Conservation (phyloP, 1,139 yeast species). For the Zygosaccharomyces sapae region DNA sequence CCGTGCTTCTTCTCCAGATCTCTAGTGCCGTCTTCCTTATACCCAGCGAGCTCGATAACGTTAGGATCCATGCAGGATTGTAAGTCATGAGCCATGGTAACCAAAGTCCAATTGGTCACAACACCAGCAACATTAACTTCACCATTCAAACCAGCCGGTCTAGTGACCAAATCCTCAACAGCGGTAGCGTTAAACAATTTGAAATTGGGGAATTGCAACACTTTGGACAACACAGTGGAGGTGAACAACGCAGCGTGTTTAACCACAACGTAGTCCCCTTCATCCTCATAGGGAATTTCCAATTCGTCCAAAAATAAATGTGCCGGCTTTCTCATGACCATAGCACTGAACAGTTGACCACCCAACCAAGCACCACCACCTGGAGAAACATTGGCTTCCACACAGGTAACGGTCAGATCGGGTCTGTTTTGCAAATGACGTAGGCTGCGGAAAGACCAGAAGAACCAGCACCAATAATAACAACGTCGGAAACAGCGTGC, state of each 20-base stretch:
- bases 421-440: constrained; percentile 71
- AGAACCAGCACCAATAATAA: constrained; percentile 75
- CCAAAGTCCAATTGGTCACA: constrained; percentile 80
- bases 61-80: constrained; percentile 85
- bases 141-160: constrained; percentile 53
- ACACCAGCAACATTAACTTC: constrained; percentile 70
- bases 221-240: constrained; percentile 67
- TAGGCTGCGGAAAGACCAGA: constrained; percentile 76
- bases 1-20: constrained; percentile 48
- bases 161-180: constrained; percentile 74
- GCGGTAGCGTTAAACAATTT: constrained; percentile 78
- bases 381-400: constrained; percentile 70
- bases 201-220: constrained; percentile 66
- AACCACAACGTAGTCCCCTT: constrained; percentile 75
- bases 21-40: constrained; percentile 33
- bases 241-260: constrained; percentile 78
- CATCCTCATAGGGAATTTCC: constrained; percentile 67
- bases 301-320: constrained; percentile 62
- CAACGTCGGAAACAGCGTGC: constrained; percentile 70
- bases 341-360: constrained; percentile 75
- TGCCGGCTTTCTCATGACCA: constrained; percentile 78
- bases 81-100: constrained; percentile 68
- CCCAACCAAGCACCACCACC: constrained; percentile 84
- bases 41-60: constrained; percentile 48
- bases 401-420: constrained; percentile 67